A percentile compares a stretch with the other conserved stretches of the same genome.
Evolutionary conservation across 2,329 filamentous ascomycete genomes (phyloP).

Genomic region (Zasmidium cellare): DNA sequence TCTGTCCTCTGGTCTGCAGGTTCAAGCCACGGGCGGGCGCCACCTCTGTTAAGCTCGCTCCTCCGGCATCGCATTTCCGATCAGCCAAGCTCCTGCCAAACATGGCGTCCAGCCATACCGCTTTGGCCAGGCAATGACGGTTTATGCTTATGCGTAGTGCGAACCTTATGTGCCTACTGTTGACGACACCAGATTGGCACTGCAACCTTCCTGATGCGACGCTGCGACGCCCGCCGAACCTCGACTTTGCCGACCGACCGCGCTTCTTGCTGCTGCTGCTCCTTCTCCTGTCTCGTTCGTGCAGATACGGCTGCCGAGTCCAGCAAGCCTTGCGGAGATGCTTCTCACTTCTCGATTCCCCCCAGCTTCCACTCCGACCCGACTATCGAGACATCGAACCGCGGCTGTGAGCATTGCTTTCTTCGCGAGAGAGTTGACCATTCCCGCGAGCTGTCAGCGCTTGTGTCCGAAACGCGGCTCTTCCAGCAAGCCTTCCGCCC

Average conservation of each 20-base stretch:
- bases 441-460: too few species aligned
- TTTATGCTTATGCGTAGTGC: constrained; percentile 27
- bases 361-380: background rate
- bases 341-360: background rate
- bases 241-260: background rate
- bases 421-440: background rate
- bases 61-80: constrained; percentile 21
- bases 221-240: constrained; percentile 2
- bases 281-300: constrained; percentile 1
- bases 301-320: background rate
- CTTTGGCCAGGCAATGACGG: constrained; percentile 13
- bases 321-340: constrained; percentile 1
- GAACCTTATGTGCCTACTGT: constrained; percentile 16
- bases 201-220: constrained; percentile 25
- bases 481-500: constrained; percentile 7
- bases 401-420: background rate
- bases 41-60: constrained; percentile 19
- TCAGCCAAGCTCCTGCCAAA: constrained; percentile 6
- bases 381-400: background rate
- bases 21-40: constrained; percentile 16
- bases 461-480: background rate
- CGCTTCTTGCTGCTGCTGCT: constrained; percentile 14
- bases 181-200: constrained; percentile 17
- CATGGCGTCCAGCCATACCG: background rate
- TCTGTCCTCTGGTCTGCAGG: constrained; percentile 1